Evolutionary conservation across 176 grass and related monocot genomes (phyloP), one percentile per base, ranked within the genome.

Genomic region (Saccharum spontaneum): DNA sequence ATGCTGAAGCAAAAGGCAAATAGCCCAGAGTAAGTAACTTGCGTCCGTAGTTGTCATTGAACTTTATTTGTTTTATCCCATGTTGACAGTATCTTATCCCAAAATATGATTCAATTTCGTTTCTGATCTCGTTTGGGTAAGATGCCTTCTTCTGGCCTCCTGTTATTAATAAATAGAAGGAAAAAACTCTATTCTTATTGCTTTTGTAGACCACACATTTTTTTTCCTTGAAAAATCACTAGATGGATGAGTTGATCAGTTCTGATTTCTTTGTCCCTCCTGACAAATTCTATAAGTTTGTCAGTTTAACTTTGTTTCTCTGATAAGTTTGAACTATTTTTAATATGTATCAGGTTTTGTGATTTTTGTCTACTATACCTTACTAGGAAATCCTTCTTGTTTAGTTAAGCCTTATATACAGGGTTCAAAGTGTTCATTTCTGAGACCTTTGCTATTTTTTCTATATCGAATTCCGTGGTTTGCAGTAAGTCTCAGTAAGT

Each of bases 1-100:
- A 87, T 84, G 86, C 86, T 98, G 76, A 98, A 98, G 79, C 87
- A 94, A 79, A 95, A 92, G 77, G 88, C 43, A 9, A 84, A 84
- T 87, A 82, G 55, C 68, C 78, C 75, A 57, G 82, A 79, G 93
- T 95, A 95, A 92, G 90, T 79, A 89, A 18, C 14, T 80, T 77
- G 17, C 14, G 26, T 12, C 26, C 55, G 49, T 73, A 48, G 26
- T 28, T 52, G 17, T 59, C 65, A 76, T 10, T 54, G 38, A 54
- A 71, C 16, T 64, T 82, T 69, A 28, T 59, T 11, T 62, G 30
- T 62, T 43, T 20, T 15, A 69, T 31, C 3, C 18, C 13, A 26
- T 23, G 22, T 9, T 80, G 38, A 26, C 4, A 39, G 3, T 48
- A 13, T 76, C 17, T 31, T 83, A 39, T 52, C 3, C n/a, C 69